Evolutionary conservation across 768 basidiomycete genomes (phyloP).

Genomic region (Leucogyrophana mollusca): DNA sequence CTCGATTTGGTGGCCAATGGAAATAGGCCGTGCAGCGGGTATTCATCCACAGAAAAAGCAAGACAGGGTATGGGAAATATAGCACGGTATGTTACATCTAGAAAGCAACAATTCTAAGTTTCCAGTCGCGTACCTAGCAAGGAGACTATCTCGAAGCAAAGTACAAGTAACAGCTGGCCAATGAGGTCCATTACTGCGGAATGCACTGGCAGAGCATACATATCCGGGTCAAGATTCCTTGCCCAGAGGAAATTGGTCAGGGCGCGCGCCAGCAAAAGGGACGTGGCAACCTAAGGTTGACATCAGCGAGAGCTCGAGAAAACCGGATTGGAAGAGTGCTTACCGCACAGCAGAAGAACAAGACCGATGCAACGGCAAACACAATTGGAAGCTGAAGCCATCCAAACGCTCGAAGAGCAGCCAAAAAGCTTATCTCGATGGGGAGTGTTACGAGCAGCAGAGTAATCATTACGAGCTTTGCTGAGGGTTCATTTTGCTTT

Average conservation of each 20-base stretch:
- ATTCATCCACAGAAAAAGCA: too few relatives aligned
- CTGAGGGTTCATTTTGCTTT: constrained; percentile 30
- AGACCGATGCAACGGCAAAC: constrained; percentile 65
- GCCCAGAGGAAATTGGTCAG: constrained; percentile 82
- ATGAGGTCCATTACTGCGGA: constrained; percentile 85
- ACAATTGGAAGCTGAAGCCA: constrained; percentile 75
- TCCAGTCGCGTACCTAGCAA: constrained; percentile 26
- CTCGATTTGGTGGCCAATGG: too few relatives aligned
- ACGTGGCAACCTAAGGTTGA: constrained; percentile 57
- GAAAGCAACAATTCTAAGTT: constrained; percentile 8
- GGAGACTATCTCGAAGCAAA: constrained; percentile 69
- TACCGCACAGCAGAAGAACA: constrained; percentile 78
- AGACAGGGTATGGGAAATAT: too few relatives aligned
- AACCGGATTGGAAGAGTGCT: constrained; percentile 30
- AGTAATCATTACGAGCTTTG: constrained; percentile 59
- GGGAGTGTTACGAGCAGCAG: constrained; percentile 79
- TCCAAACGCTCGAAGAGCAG: constrained; percentile 59
- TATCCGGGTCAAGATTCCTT: constrained; percentile 78
- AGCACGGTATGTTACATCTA: too few relatives aligned
- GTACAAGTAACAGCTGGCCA: constrained; percentile 77
- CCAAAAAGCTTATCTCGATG: constrained; percentile 73
- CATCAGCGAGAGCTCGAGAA: background rate
- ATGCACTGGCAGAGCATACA: constrained; percentile 91
- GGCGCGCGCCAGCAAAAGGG: constrained; percentile 61
- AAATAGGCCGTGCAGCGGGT: too few relatives aligned